Evolutionary conservation across 129 eudicot genomes (phyloP), one percentile per base, ranked within the genome.

Genomic region (Silybum marianum): DNA sequence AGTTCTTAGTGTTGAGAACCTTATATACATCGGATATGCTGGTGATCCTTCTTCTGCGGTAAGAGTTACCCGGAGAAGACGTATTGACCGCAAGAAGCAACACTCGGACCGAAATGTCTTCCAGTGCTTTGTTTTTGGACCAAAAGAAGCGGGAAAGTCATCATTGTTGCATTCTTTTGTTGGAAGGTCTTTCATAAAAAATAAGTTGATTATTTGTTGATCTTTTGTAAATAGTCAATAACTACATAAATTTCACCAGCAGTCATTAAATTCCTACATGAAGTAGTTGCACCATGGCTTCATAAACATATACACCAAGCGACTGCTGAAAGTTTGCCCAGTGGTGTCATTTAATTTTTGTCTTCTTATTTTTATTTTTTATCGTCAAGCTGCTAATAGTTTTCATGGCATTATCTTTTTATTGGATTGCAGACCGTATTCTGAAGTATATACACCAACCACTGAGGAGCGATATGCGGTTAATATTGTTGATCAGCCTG

Each of bases 41-140:
- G 92, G 92, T 13, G 97, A 95, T 79, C 92, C 95, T 78, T 81
- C 93, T 81, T 88, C 97, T 76, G 99, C 99, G 26, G 90, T 93
- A 73, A 93, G 89, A 83, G 82, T 95, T 69, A 93, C 97, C 76
- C 84, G 97, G 38, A 88, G 88, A 88, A 91, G 97, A 81, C 93
- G 93, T 14, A 46, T 88, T 42, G 99, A 95, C 87, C 98, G 99
- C 71, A 95, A 90, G 83, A 95, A 92, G 88, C 91, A 93, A 86
- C 97, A 91, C 82, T 81, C 95, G 1, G 97, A 95, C 79, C 89
- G 98, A 76, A 95, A 80, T 76, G 97, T 93, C 77, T 93, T 89
- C 73, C 99, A 95, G 84, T 95, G 99, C 58, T 93, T 87, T 73
- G 99, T 95, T 69, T 95, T 95, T 86, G 98, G 97, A 77, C 98